phyloP scores from a whole-genome alignment of 2,329 filamentous ascomycete genomes.

The Seiridium cupressi region DNA sequence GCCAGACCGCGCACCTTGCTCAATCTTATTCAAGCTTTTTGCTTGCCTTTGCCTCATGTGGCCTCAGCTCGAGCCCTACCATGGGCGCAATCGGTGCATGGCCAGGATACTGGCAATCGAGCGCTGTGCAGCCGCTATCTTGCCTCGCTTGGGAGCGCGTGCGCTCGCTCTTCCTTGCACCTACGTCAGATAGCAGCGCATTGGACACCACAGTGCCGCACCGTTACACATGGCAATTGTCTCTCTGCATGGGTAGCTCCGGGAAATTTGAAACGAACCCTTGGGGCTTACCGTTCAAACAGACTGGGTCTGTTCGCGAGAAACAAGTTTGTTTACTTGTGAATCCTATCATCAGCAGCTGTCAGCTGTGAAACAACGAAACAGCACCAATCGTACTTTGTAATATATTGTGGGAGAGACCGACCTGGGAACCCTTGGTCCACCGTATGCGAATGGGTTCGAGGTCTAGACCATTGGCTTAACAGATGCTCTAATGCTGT shows the following conservation, averaged over 20 bases:
- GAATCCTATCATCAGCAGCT: neutral
- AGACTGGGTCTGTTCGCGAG: constrained; percentile 4
- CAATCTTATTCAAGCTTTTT: constrained; percentile 1
- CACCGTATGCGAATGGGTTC: neutral
- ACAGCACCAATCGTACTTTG: neutral
- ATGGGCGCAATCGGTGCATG: neutral
- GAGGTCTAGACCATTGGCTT: neutral
- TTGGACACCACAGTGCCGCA: neutral
- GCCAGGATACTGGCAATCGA: neutral
- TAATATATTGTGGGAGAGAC: neutral
- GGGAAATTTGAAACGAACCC: constrained; percentile 5
- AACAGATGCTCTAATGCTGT: no score
- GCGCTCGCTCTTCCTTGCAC: neutral
- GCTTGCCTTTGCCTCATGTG: neutral
- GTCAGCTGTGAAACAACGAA: neutral
- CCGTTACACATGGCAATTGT: constrained; percentile 4
- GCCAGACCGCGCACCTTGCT: constrained; percentile 5
- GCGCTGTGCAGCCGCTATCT: neutral
- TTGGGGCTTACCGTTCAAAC: constrained; percentile 6
- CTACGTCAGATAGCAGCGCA: neutral
- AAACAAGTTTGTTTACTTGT: constrained; percentile 6
- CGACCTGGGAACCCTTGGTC: neutral
- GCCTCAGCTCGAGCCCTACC: constrained; percentile 4
- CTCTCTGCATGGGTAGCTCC: constrained; percentile 7
- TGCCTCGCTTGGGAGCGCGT: neutral